Evolutionary conservation across 768 basidiomycete species (phyloP), one percentile per base, ranked within the genome.

Genomic region (Pilatotrama ljubarskyi): DNA sequence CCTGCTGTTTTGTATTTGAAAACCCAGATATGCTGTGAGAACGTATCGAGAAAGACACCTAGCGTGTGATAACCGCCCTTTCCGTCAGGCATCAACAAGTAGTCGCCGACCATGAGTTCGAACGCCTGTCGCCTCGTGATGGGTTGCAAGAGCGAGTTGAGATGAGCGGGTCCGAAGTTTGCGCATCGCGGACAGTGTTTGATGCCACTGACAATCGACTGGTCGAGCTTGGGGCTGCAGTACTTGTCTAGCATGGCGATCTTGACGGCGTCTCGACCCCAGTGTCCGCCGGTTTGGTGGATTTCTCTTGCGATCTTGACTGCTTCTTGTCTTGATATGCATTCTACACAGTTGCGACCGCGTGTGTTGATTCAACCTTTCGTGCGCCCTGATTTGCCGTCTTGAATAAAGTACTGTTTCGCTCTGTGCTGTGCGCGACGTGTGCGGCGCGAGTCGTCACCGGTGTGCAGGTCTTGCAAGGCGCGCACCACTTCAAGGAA

Each of bases 51-150:
- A 25, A 64, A 71, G 1, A 78, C 56, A 0, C 68, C 62, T 1
- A 76, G 18, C 2, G 64, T 75, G 13, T 66, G 64, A 44, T 62
- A 73, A 0, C 74, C 71, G 0, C 74, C 74, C 40, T 68, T 74
- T 0, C 74, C 77, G 9, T 37, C 64, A 0, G 73, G 75, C 57
- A 78, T 55, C 0, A 70, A 70, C 10, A 80, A 63, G 40, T 74
- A 74, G 64, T 79, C 73, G 0, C 60, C 68, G 0, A 76, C 75
- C 10, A 77, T n/a, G 2, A 78, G 63, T 49, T 78, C 69, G 59
- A 77, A 78, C 5, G 76, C 77, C 49, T 75, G 75, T 0, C 66
- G 57, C 0, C 72, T 32, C 4, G 70, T 75, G 40, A 79, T 75
- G 0, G 75, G 78, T 35, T 77, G 62, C 13, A 78, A 64, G 0